These are phyloP conservation scores for Violaceomyces palustris DNA, from an alignment of 1,284 basidiomycete species.

Conservation along the genomic window DNA sequence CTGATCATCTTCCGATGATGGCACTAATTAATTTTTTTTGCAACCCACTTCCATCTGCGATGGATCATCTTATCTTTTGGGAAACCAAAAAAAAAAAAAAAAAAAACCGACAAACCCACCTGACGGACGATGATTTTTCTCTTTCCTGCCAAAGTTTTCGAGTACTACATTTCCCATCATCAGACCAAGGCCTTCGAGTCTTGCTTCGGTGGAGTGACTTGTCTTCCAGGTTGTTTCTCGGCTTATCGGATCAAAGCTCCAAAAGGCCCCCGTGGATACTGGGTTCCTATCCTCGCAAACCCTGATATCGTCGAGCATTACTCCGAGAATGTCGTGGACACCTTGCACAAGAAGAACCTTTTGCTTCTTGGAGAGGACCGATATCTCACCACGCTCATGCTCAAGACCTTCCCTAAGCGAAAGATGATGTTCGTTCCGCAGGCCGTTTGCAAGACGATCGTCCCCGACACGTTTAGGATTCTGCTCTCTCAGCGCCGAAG, in stretches of 20 bases:
- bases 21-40: slow-evolving; percentile 4
- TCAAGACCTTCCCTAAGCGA: slow-evolving; percentile 57
- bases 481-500: slow-evolving; percentile 55
- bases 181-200: slow-evolving; percentile 62
- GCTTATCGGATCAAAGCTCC: slow-evolving; percentile 57
- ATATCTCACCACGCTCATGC: slow-evolving; percentile 56
- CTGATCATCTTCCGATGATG: too few species aligned
- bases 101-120: too few species aligned
- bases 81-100: too few species aligned
- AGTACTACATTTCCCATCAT: slow-evolving; percentile 99
- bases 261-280: slow-evolving; percentile 56
- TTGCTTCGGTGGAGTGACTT: slow-evolving; percentile 56
- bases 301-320: slow-evolving; percentile 57
- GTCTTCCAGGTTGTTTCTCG: slow-evolving; percentile 56
- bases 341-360: slow-evolving; percentile 57
- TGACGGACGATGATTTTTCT: too few species aligned
- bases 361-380: slow-evolving; percentile 56
- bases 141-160: too few species aligned
- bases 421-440: slow-evolving; percentile 57
- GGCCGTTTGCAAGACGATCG: slow-evolving; percentile 57
- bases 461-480: slow-evolving; percentile 56
- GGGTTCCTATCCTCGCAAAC: slow-evolving; percentile 56
- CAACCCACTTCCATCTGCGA: neutral
- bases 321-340: slow-evolving; percentile 57
- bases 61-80: neutral